Percentiles rank a stretch among this genome's conserved stretches.
phyloP scores from a whole-genome alignment of 2,329 filamentous ascomycete species.

The Beauveria varroae region DNA sequence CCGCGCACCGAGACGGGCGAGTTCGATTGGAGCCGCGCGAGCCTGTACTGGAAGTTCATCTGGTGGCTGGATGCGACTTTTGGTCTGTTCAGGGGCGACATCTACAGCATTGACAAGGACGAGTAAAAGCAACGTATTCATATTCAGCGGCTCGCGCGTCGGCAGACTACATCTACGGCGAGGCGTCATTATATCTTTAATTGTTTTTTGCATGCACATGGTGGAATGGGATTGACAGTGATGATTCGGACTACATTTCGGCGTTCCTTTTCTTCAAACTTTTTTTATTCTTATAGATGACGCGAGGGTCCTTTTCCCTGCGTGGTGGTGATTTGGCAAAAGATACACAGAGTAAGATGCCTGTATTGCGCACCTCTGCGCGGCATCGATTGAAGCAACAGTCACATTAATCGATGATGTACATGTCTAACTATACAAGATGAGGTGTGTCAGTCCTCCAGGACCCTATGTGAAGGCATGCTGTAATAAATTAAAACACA shows the following conservation, averaged over 20 bases:
- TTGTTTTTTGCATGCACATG: background rate
- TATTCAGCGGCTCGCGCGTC: background rate
- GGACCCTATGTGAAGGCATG: background rate
- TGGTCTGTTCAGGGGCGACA: conserved; percentile 51
- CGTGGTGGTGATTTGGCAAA: background rate
- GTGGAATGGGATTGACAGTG: background rate
- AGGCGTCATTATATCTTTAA: background rate
- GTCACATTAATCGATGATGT: background rate
- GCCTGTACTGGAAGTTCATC: conserved; percentile 60
- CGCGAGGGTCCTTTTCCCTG: background rate
- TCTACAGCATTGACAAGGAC: conserved; percentile 50
- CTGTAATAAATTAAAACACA: background rate
- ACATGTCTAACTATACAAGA: conserved; percentile 11
- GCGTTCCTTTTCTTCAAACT: background rate
- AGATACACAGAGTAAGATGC: background rate
- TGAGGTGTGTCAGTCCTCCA: background rate
- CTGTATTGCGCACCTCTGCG: background rate
- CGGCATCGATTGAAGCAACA: background rate
- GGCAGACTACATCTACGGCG: background rate
- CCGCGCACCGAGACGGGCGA: conserved; percentile 65
- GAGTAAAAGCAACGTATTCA: conserved; percentile 30
- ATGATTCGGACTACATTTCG: background rate
- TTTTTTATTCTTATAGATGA: background rate
- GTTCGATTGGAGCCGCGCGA: conserved; percentile 67
- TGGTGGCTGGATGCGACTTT: conserved; percentile 55